These are phyloP conservation scores for Boletus rubescentipes DNA, from an alignment of 768 basidiomycete genomes.

Conservation along the genomic window DNA sequence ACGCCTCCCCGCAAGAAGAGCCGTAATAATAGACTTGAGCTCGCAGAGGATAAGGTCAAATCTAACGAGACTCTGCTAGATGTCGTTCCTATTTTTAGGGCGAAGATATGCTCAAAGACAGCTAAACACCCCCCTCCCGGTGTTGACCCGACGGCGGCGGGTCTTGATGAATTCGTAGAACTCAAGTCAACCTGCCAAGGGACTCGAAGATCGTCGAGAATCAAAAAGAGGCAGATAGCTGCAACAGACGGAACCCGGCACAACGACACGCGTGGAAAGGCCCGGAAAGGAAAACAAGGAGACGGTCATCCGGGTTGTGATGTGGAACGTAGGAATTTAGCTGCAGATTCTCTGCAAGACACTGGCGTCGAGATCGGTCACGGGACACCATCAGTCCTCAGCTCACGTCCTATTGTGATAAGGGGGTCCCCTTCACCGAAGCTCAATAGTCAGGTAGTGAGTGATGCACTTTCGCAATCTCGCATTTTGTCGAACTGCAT, in stretches of 20 bases:
- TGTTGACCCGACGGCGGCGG: constrained; percentile 12
- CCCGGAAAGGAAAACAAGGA: constrained; percentile 5
- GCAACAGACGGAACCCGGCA: constrained; percentile 8
- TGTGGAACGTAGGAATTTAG: not conserved
- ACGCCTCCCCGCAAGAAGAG: constrained; percentile 21
- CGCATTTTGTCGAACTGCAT: not conserved
- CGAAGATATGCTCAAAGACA: constrained; percentile 36
- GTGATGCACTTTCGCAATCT: not conserved
- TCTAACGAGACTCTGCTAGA: not conserved
- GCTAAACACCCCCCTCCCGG: constrained; percentile 33
- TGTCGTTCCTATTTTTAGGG: constrained; percentile 5
- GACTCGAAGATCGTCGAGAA: constrained; percentile 18
- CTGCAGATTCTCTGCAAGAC: not conserved
- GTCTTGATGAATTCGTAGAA: constrained; percentile 37
- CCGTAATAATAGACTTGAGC: constrained; percentile 6
- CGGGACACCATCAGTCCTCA: not conserved
- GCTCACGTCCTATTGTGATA: not conserved
- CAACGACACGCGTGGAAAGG: constrained; percentile 30
- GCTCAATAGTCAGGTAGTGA: constrained; percentile 5
- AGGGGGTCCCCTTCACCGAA: not conserved
- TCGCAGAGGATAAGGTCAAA: not conserved
- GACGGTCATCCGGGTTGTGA: not conserved
- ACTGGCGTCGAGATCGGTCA: not conserved
- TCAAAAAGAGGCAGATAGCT: constrained; percentile 13
- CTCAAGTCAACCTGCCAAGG: not conserved